These are phyloP conservation scores for Ammopiptanthus mongolicus DNA, from an alignment of 306 rosid genomes.

Conservation along the genomic window DNA sequence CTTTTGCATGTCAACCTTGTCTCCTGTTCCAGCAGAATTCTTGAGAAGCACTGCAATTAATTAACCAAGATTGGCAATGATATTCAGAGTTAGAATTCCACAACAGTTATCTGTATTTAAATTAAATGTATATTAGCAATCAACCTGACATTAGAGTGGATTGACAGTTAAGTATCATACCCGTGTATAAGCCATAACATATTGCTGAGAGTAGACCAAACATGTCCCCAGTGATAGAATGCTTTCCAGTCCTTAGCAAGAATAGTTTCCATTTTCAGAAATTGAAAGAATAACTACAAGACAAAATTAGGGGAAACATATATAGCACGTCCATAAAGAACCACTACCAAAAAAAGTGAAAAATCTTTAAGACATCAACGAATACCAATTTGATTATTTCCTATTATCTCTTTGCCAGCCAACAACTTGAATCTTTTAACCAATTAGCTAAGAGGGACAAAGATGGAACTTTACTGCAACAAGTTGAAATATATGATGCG, in stretches of 20 bases:
- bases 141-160: neutral
- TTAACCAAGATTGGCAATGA: conserved; percentile 4
- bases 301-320: neutral
- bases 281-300: neutral
- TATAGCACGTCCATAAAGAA: neutral
- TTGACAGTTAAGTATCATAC: conserved; percentile 23
- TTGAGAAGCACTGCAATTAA: conserved; percentile 56
- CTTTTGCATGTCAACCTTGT: conserved; percentile 65
- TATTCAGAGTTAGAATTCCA: neutral
- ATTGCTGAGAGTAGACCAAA: conserved; percentile 69
- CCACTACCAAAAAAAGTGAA: neutral
- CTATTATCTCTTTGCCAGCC: neutral
- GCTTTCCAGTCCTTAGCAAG: conserved; percentile 45
- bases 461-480: neutral
- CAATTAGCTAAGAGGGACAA: neutral
- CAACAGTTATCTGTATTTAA: neutral
- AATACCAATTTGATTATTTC: neutral
- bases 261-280: neutral
- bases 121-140: neutral
- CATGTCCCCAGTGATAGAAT: conserved; percentile 43
- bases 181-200: conserved; percentile 63
- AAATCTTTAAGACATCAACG: neutral
- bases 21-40: conserved; percentile 65
- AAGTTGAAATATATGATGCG: no score
- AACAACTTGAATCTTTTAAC: neutral